A percentile compares a stretch with the other conserved stretches of the same genome.
These are phyloP conservation scores for Sphaerobolus stellatus DNA, from an alignment of 1,284 basidiomycete genomes.

Conservation along the genomic window DNA sequence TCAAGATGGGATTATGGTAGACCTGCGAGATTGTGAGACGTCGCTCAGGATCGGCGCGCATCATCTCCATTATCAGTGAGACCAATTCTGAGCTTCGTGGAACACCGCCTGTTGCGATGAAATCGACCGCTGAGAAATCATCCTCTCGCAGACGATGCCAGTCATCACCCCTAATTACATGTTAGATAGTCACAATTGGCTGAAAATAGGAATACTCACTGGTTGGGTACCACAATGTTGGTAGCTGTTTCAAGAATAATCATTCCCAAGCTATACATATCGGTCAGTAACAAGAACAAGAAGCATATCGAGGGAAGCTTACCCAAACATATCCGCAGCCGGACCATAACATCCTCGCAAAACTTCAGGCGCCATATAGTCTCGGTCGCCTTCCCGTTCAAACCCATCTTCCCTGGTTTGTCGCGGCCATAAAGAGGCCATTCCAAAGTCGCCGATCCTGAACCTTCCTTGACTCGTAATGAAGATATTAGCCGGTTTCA, in stretches of 20 bases:
- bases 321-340: slow-evolving; percentile 97
- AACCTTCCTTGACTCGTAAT: slow-evolving; percentile 87
- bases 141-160: slow-evolving; percentile 94
- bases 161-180: slow-evolving; percentile 66
- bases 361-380: slow-evolving; percentile 98
- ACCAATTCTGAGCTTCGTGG: slow-evolving; percentile 73
- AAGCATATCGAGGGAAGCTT: slow-evolving; percentile 31
- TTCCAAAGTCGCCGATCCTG: slow-evolving; percentile 99
- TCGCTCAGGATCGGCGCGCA: slow-evolving; percentile 66
- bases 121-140: slow-evolving; percentile 88
- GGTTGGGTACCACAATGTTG: slow-evolving; percentile 96
- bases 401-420: slow-evolving; percentile 56
- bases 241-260: slow-evolving; percentile 93
- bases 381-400: slow-evolving; percentile 95
- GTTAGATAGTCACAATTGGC: slow-evolving; percentile 17
- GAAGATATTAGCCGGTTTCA: slow-evolving; percentile 98
- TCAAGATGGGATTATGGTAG: slow-evolving; percentile 66
- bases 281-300: background rate
- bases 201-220: slow-evolving; percentile 55
- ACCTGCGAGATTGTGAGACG: slow-evolving; percentile 65
- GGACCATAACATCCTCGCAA: slow-evolving; percentile 89
- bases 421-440: slow-evolving; percentile 86
- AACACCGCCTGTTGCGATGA: slow-evolving; percentile 29
- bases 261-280: slow-evolving; percentile 77
- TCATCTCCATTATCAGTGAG: slow-evolving; percentile 73